phyloP scores from a whole-genome alignment of 345 rosid species.

The Rhizophora mangle region DNA sequence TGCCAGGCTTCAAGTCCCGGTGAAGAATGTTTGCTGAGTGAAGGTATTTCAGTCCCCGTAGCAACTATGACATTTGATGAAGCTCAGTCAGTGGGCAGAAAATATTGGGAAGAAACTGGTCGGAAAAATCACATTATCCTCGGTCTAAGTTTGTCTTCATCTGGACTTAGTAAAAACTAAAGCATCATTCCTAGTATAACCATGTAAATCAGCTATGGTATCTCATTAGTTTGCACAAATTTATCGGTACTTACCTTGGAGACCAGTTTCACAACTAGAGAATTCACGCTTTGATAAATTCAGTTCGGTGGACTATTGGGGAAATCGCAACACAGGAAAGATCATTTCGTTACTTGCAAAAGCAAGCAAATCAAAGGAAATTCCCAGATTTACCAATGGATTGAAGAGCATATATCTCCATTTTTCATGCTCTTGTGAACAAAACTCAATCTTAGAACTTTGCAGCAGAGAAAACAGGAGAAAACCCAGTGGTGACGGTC shows the following conservation, averaged over 20 bases:
- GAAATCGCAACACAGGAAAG: not conserved
- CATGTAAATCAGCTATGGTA: not conserved
- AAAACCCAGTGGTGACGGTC: no score
- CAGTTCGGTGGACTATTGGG: not conserved
- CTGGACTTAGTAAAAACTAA: no score
- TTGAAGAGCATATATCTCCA: not conserved
- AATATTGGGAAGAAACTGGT: not conserved
- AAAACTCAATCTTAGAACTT: not conserved
- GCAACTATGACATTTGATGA: conserved; percentile 43
- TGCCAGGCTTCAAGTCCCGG: conserved; percentile 87
- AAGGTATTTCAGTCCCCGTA: conserved; percentile 75
- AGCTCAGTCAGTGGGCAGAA: conserved; percentile 2
- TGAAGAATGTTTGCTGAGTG: conserved; percentile 86
- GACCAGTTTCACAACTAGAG: not conserved
- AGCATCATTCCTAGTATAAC: not conserved
- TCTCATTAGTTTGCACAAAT: no score
- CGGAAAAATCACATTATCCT: not conserved
- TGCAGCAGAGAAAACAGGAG: not conserved
- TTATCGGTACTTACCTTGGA: no score
- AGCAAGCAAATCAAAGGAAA: not conserved
- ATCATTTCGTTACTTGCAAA: not conserved
- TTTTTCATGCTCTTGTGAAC: no score
- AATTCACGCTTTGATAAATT: not conserved
- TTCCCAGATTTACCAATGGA: not conserved
- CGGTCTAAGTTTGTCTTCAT: no score